Evolutionary conservation across 177 flowering plant genomes (phyloP), one percentile per base, ranked within the genome.

Genomic region (Vitis hybrid): DNA sequence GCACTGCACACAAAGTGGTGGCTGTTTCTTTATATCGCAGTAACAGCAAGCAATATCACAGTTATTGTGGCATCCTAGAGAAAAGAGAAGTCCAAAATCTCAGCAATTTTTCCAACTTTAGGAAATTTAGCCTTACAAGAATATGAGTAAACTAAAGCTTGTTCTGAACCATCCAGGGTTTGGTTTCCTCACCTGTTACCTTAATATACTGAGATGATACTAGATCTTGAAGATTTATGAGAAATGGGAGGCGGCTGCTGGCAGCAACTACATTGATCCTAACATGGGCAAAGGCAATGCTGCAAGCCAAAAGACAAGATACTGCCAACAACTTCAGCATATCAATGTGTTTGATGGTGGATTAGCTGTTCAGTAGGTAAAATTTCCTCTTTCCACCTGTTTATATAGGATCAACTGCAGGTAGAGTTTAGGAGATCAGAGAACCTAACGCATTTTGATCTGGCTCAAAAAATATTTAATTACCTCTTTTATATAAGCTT

Each of bases 1-100:
- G 78, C 90, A 86, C 69, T 59, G 76, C 57, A 75, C 65, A 45
- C 90, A 86, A 1, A 86, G 29, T n/a, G 90, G 90, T 54, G 90
- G 87, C 70, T 78, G 85, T 62, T 65, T 68, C 69, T 57, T 75
- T 22, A 86, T 84, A 51, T 82, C 79, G 63, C 90, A 86, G 56
- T 80, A 61, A 62, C 87, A 86, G 57, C 87, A 86, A 49, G 86
- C 81, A 16, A 81, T 70, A 9, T 82, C 84, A 50, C 89, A 86
- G 65, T 79, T 79, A 58, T 75, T 86, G 72, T 71, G 82, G 77
- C 87, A 86, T 1, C 89, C 87, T 83, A 54, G 45, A 67, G 16
- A 66, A 71, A 8, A 64, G 52, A 14, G 19, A 59, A 14, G 1
- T 12, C 12, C 29, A 61, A 22, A 22, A 1, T 22, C 9, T 5